Base-by-base conservation (phyloP, 352 stramenopile genomes). In the Salisapilia sapeloensis region DNA sequence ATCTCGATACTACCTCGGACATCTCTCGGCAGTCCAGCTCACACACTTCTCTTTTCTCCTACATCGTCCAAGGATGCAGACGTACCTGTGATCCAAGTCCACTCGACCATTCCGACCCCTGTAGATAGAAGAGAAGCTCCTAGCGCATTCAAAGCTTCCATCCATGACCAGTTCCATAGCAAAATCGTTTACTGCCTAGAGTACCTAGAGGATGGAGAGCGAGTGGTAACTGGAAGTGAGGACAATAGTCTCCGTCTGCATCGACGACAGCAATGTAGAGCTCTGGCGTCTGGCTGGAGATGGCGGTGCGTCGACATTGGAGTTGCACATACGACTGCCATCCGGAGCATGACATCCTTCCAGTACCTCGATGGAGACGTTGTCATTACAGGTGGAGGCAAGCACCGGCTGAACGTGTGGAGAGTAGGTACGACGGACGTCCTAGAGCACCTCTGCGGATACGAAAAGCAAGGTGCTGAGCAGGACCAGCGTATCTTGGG, bases 401-500 rank as follows among this genome's bases (percentile, higher is more conserved):
- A 91, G 35, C 70, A 91, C 36, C 63, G 62, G 2, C 29, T 91
- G 22, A 87, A 83, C 26, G 62, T 64, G 24, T 91, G 76, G 76
- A 39, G 57, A 9, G 61, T 86, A 22, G 50, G 54, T 8, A 27
- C 43, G 2, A 36, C 51, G 3, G 44, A 65, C 18, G 44, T 61
- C 14, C 46, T 85, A 13, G 55, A 64, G 27, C 56, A 76, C 35
- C 24, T 91, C 9, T 74, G 52, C 22, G 60, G 70, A 21, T 58
- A 75, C n/a, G 72, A 85, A 37, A 55, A 47, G 24, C 42, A 38
- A 1, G 53, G 64, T 10, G 63, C 59, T 21, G 44, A 64, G 9
- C 76, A 91, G 24, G 76, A 91, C 37, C 76, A 91, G 36, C 76
- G 76, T 34, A 87, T 91, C 35, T 58, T 91, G 14, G 67, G 64